Base-by-base conservation (phyloP, 2,329 filamentous ascomycete genomes). In the Aspergillus sp. region DNA sequence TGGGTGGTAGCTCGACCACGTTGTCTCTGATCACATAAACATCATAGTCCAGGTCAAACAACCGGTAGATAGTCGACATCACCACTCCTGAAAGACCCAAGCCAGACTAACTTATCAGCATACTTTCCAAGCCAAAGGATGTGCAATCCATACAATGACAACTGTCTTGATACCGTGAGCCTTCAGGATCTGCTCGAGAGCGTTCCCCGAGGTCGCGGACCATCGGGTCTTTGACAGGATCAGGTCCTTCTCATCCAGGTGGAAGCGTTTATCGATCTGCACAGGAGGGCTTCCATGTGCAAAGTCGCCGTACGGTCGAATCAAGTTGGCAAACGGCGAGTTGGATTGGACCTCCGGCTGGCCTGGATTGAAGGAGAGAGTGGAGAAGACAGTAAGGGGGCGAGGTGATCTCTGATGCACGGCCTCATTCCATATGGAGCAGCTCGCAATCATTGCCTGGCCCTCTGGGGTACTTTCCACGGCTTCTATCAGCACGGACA, bases 31-130 rank as follows among this genome's bases (percentile, higher is more conserved):
- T 72, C 20, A 75, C 71, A 58, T 67, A 77, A 47, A 78, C 66
- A 10, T 72, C 70, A 50, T 73, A 77, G 50, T 77, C 71, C 32
- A 76, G 52, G 57, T 78, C 73, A 45, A 76, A 77, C 13, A 78
- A 54, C 14, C 67, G 66, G 53, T 78, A 77, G 2, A 71, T 64
- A 9, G 75, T 77, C 41, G 64, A 70, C 64, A 78, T 64, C 5
- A 78, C 67, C 1, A 76, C 75, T 0, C 73, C 76, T 1, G 70
- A 72, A 14, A 76, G 71, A 29, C 66, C 65, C 20, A 78, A 51
- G 0, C 75, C 76, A 10, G 69, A 76, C 65, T 73, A 19, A 23
- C 23, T n/a, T 10, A 50, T 50, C 20, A 11, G 7, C 11, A 49
- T 52, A 23, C 29, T 13, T 6, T 13, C 2, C 29, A 6, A 51